Conservation (phyloP, 495 filamentous ascomycete genomes). For the Recurvomyces mirabilis region DNA sequence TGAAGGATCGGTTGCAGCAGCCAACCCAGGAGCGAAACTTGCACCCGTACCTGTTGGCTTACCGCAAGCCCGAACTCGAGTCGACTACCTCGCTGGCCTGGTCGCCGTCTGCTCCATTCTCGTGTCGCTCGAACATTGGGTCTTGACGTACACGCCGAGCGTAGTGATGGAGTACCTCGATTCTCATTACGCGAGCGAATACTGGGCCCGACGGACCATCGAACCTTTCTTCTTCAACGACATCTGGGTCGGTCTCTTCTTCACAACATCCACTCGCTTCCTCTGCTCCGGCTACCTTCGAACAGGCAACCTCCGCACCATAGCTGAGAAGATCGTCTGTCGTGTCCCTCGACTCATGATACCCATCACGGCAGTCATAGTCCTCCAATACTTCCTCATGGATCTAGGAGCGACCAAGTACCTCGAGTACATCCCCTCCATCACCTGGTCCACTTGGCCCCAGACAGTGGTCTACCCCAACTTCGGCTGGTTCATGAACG, state of each 20-base stretch:
- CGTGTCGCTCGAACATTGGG: constrained; percentile 33
- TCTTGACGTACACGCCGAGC: constrained; percentile 28
- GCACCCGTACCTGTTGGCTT: constrained; percentile 4
- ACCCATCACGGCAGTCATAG: constrained; percentile 28
- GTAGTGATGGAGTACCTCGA: constrained; percentile 26
- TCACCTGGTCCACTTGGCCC: constrained; percentile 37
- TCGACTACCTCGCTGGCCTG: constrained; percentile 36
- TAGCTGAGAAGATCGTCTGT: constrained; percentile 33
- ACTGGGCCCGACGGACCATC: constrained; percentile 28
- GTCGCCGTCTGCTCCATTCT: constrained; percentile 30
- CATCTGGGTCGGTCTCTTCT: constrained; percentile 34
- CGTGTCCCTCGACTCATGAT: constrained; percentile 32
- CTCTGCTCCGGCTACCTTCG: constrained; percentile 29
- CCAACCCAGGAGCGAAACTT: constrained; percentile 16
- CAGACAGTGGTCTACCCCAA: constrained; percentile 26
- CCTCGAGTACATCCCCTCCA: constrained; percentile 33
- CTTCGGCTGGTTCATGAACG: constrained; percentile 29
- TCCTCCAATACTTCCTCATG: constrained; percentile 37
- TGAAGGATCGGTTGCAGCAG: constrained; percentile 15
- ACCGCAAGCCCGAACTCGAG: constrained; percentile 21
- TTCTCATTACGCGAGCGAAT: constrained; percentile 29
- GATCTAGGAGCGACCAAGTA: constrained; percentile 31
- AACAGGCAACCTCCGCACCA: constrained; percentile 27
- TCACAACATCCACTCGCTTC: constrained; percentile 36
- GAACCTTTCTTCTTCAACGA: constrained; percentile 33